Percentiles rank a stretch among this genome's conserved stretches.
These are phyloP conservation scores for Boletus vinaceobasis DNA, from an alignment of 768 basidiomycete species.

Conservation along the genomic window DNA sequence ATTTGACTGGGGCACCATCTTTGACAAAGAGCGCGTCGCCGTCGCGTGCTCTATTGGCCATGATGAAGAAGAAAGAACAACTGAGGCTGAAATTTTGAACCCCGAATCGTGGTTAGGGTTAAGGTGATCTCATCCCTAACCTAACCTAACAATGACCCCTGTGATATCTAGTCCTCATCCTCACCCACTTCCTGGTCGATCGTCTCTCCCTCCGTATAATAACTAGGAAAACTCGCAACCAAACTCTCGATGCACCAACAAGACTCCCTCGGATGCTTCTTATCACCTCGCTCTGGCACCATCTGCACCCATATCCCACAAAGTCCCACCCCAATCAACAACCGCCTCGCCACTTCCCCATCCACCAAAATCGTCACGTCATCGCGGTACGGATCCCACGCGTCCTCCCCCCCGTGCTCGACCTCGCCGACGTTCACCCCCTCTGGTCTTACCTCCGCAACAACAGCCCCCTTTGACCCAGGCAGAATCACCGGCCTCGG, in stretches of 20 bases:
- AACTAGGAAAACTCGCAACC: conserved; percentile 50
- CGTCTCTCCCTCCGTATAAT: conserved; percentile 29
- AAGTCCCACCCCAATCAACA: conserved; percentile 32
- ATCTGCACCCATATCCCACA: conserved; percentile 37
- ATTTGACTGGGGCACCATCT: conserved; percentile 20
- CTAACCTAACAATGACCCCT: no score
- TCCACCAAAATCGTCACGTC: conserved; percentile 31
- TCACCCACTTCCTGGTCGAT: background rate
- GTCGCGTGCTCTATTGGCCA: background rate
- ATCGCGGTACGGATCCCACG: conserved; percentile 39
- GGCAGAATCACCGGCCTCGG: conserved; percentile 30
- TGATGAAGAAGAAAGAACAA: background rate
- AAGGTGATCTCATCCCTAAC: conserved; percentile 12
- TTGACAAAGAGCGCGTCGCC: conserved; percentile 22
- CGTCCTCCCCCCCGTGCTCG: conserved; percentile 6
- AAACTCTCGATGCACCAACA: conserved; percentile 62
- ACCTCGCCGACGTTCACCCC: background rate
- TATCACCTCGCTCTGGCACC: conserved; percentile 7
- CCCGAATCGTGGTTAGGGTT: conserved; percentile 31
- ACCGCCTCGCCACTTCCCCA: conserved; percentile 3
- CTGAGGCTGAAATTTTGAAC: conserved; percentile 20
- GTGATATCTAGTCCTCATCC: background rate
- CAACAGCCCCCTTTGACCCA: conserved; percentile 28
- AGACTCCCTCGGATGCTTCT: conserved; percentile 14
- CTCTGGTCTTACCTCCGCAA: conserved; percentile 5